These are phyloP conservation scores for Neurospora sp. DNA, from an alignment of 495 filamentous ascomycete genomes.

Conservation along the genomic window DNA sequence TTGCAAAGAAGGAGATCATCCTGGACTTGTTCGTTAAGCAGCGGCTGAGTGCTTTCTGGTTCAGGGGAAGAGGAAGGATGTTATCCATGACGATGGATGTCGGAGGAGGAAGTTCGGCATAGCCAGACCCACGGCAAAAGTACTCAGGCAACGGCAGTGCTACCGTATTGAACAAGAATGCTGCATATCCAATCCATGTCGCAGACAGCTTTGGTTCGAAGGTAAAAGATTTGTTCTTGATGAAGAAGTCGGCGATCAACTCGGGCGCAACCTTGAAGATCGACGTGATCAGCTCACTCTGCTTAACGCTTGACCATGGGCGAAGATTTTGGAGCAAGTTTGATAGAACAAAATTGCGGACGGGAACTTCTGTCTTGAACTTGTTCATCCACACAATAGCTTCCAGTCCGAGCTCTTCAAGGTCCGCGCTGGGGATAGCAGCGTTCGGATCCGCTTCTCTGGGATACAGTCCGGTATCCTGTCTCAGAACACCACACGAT, in stretches of 20 bases:
- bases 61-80: constrained; percentile 75
- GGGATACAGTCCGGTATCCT: constrained; percentile 63
- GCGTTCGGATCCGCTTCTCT: constrained; percentile 50
- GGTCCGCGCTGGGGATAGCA: constrained; percentile 21
- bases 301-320: constrained; percentile 69
- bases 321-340: constrained; percentile 69
- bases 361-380: constrained; percentile 52
- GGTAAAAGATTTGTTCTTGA: constrained; percentile 64
- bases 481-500: constrained; percentile 56
- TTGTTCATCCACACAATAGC: constrained; percentile 56
- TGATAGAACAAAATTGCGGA: constrained; percentile 64
- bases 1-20: constrained; percentile 71
- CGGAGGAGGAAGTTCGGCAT: constrained; percentile 60
- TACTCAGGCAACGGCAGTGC: constrained; percentile 59
- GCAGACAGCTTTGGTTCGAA: constrained; percentile 85
- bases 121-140: constrained; percentile 47
- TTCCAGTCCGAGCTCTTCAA: constrained; percentile 60
- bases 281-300: constrained; percentile 67
- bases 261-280: constrained; percentile 79
- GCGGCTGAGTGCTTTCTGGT: constrained; percentile 59
- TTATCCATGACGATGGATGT: constrained; percentile 68
- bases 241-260: constrained; percentile 75
- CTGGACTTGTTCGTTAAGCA: constrained; percentile 66
- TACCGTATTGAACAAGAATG: constrained; percentile 71
- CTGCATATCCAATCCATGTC: constrained; percentile 89